A percentile compares a stretch with the other conserved stretches of the same genome.
Evolutionary conservation across 2,329 filamentous ascomycete species (phyloP).

Genomic region (Alternaria triticina): DNA sequence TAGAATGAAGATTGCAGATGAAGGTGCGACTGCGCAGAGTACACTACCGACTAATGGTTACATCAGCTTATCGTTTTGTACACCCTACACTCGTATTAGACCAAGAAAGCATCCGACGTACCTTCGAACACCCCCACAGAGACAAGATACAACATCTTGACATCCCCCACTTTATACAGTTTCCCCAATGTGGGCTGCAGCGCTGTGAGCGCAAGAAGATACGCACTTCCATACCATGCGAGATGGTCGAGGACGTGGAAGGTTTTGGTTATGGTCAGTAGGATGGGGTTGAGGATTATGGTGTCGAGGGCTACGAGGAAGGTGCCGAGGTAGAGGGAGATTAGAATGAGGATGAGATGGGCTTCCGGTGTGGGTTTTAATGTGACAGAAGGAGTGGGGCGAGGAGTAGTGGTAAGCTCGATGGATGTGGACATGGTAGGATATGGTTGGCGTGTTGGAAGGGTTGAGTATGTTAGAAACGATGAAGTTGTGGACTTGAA

Average conservation of each 20-base stretch:
- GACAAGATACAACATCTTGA: constrained; percentile 55
- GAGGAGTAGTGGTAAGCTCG: neutral
- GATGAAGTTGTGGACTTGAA: neutral
- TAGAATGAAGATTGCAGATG: neutral
- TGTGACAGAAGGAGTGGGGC: neutral
- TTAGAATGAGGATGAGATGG: neutral
- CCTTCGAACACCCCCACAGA: constrained; percentile 49
- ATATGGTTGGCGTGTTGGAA: neutral
- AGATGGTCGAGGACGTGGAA: constrained; percentile 47
- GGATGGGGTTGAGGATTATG: constrained; percentile 50
- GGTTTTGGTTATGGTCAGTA: constrained; percentile 50
- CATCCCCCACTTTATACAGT: constrained; percentile 50
- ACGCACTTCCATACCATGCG: constrained; percentile 45
- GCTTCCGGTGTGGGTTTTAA: neutral
- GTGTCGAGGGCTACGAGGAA: constrained; percentile 36
- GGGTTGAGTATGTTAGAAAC: neutral
- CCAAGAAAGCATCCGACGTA: constrained; percentile 2
- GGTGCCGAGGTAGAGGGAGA: constrained; percentile 14
- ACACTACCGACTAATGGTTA: neutral
- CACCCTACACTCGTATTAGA: constrained; percentile 6
- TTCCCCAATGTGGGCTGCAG: constrained; percentile 48
- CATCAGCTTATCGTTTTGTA: neutral
- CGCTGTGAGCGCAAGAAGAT: constrained; percentile 33
- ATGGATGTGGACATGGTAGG: neutral
- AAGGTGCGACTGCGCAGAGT: neutral